Evolutionary conservation across 2,329 filamentous ascomycete species (phyloP), one percentile per base, ranked within the genome.

Genomic region (Botrytis galanthina): DNA sequence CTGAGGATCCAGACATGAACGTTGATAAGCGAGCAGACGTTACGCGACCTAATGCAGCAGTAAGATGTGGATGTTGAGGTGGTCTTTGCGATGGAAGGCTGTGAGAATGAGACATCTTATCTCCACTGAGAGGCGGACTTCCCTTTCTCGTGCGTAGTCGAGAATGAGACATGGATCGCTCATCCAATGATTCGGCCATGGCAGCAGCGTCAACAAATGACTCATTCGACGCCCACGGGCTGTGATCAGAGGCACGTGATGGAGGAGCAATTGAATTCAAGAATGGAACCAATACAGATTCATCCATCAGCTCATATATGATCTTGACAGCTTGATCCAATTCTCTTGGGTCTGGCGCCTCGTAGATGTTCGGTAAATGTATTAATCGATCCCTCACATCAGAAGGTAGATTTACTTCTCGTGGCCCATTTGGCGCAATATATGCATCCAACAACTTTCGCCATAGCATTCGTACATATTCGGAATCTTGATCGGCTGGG

Each of bases 271-370:
- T 76, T 12, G 80, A 80, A 75, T 97, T 95, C 71, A 98, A 87
- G 81, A 98, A 99, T 0, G 95, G 95, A 0, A 97, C 91, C 70
- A 98, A 86, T 0, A 98, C 93, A 5, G 95, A 98, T 81, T 98
- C 96, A 79, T 97, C 97, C 95, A 99, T 98, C 73, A 99, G 86
- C 78, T 98, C 96, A 82, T 95, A 95, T 59, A 98, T 93, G 75
- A 97, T 97, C 75, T 89, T 88, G 37, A 97, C 92, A 32, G 96
- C 94, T 69, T 93, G 88, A 74, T 97, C 92, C 26, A 99, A 86
- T 72, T 90, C 89, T 59, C 91, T 89, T 1, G 96, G 95, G 74
- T 89, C 84, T 8, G 91, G 92, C 10, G 95, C 94, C 0, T 90
- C 86, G 9, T 86, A 84, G 22, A 87, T 83, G 74, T 85, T 86